Percentiles rank a stretch among this genome's conserved stretches.
phyloP scores from a whole-genome alignment of 345 rosid genomes.

The Combretum micranthum region DNA sequence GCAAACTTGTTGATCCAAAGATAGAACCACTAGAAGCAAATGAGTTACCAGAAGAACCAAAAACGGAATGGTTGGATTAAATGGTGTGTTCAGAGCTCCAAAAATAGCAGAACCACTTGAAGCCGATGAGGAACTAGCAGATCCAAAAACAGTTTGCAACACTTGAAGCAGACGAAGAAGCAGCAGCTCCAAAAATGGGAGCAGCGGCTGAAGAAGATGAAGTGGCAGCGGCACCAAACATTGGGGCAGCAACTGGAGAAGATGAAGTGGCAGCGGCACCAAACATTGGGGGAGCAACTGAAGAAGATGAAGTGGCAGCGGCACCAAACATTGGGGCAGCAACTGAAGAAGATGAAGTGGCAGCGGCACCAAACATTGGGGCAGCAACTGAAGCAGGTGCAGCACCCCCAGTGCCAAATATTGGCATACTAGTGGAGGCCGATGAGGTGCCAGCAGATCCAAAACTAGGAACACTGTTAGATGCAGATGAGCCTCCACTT shows the following conservation, averaged over 20 bases:
- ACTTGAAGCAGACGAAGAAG: slow-evolving; percentile 1
- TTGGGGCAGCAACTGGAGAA: too few relatives aligned
- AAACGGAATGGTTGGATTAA: neutral
- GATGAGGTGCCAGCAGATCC: slow-evolving; percentile 7
- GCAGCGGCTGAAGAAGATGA: too few relatives aligned
- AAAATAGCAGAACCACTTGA: neutral
- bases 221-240: too few relatives aligned
- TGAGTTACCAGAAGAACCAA: neutral
- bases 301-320: slow-evolving; percentile 1
- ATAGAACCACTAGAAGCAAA: neutral
- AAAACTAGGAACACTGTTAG: slow-evolving; percentile 2
- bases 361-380: too few relatives aligned
- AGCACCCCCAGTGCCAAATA: slow-evolving; percentile 2
- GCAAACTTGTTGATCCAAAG: neutral
- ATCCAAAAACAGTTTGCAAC: slow-evolving; percentile 12
- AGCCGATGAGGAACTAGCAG: slow-evolving; percentile 1
- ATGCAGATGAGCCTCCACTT: neutral
- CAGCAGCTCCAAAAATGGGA: too few relatives aligned
- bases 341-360: too few relatives aligned
- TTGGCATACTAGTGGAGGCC: slow-evolving; percentile 1
- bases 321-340: too few relatives aligned
- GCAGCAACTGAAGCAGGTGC: too few relatives aligned
- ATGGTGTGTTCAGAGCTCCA: slow-evolving; percentile 11
- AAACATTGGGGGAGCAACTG: slow-evolving; percentile 2
- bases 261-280: slow-evolving; percentile 1